Evolutionary conservation across 2,329 filamentous ascomycete genomes (phyloP).

Genomic region (Cercospora zeina): DNA sequence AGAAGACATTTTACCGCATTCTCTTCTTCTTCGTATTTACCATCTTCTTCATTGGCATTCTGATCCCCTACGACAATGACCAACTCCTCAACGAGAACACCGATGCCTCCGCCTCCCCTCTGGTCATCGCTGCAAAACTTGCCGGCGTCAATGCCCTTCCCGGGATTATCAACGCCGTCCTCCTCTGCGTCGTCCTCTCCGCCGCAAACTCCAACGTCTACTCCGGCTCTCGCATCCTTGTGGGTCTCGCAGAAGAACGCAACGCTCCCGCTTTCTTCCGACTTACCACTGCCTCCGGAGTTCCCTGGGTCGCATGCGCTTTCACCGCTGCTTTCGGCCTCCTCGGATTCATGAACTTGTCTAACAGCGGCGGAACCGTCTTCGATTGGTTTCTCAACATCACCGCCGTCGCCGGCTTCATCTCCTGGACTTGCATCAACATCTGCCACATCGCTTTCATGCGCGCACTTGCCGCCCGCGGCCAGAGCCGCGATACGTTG

Average conservation of each 20-base stretch:
- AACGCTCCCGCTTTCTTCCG: slow-evolving; percentile 56
- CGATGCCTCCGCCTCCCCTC: slow-evolving; percentile 59
- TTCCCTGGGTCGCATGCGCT: slow-evolving; percentile 72
- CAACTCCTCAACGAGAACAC: slow-evolving; percentile 43
- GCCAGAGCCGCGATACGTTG: slow-evolving; percentile 65
- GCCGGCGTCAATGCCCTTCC: slow-evolving; percentile 63
- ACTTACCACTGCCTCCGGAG: slow-evolving; percentile 61
- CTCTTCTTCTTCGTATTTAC: slow-evolving; percentile 43
- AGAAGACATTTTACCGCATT: slow-evolving; percentile 43
- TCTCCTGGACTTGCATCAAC: slow-evolving; percentile 70
- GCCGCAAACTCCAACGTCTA: slow-evolving; percentile 70
- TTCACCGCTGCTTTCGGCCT: slow-evolving; percentile 67
- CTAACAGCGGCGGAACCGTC: slow-evolving; percentile 67
- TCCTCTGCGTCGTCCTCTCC: slow-evolving; percentile 67
- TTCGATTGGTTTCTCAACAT: slow-evolving; percentile 71
- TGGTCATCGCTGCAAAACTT: slow-evolving; percentile 64
- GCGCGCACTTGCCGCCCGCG: slow-evolving; percentile 68
- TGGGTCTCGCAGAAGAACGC: slow-evolving; percentile 64
- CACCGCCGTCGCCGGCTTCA: slow-evolving; percentile 71
- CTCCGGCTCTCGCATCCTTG: slow-evolving; percentile 67
- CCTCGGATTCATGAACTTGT: slow-evolving; percentile 72
- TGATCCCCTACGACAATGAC: slow-evolving; percentile 41
- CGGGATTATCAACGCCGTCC: slow-evolving; percentile 68
- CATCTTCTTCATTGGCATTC: slow-evolving; percentile 41
- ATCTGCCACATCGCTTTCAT: slow-evolving; percentile 72